These are phyloP conservation scores for Chrysophaeum taylorii DNA, from an alignment of 352 stramenopile genomes.

Conservation along the genomic window DNA sequence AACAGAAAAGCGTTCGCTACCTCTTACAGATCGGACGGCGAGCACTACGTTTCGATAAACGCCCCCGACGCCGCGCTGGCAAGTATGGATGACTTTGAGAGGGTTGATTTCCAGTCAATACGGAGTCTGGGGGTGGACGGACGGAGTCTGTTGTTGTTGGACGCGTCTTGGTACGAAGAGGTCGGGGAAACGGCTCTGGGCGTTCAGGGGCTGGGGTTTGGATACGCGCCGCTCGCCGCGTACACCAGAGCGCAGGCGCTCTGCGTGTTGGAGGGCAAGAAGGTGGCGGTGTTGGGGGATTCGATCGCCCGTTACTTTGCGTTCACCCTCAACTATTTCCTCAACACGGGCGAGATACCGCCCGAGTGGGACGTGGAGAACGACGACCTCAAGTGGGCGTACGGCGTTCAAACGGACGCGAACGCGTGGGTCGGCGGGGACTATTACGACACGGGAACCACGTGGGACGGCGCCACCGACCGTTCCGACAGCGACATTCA, in stretches of 20 bases:
- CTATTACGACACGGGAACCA: too few relatives aligned
- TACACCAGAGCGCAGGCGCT: not conserved
- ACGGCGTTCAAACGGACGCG: too few relatives aligned
- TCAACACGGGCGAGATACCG: not conserved
- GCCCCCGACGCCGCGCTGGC: too few relatives aligned
- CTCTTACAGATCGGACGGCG: too few relatives aligned
- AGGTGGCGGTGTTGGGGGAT: not conserved
- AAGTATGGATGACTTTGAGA: too few relatives aligned
- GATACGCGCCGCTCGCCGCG: not conserved
- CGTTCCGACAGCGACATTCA: not conserved
- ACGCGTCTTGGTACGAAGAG: not conserved
- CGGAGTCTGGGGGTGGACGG: not conserved
- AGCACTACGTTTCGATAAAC: too few relatives aligned
- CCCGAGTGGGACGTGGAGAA: not conserved
- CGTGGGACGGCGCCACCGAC: not conserved
- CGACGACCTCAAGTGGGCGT: not conserved
- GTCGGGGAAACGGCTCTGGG: not conserved
- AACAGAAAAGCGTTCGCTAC: too few relatives aligned
- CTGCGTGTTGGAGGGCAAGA: not conserved
- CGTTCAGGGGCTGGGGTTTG: not conserved
- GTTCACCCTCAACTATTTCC: not conserved
- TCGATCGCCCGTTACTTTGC: slow-evolving; percentile 8
- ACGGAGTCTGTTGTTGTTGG: not conserved
- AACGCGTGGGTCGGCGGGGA: too few relatives aligned
- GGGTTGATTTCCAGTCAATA: too few relatives aligned